Conservation (phyloP, 495 filamentous ascomycete genomes). For the Penicillium coffeae region DNA sequence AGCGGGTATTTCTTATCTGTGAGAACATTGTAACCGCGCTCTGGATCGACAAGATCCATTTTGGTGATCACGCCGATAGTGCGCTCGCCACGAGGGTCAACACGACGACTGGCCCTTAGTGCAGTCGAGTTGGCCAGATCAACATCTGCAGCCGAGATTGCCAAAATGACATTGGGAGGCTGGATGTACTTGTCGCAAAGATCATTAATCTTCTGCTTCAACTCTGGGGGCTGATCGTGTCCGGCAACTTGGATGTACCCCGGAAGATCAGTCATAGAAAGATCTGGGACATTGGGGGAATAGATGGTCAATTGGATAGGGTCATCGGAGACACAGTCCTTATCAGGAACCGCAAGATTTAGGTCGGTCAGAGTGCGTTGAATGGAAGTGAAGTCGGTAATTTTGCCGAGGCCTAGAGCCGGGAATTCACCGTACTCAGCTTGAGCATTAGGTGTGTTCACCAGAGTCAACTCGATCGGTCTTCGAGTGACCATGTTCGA, state of each 20-base stretch:
- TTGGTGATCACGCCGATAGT: constrained; percentile 99
- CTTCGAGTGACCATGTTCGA: constrained; percentile 97
- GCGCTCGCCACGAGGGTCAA: constrained; percentile 90
- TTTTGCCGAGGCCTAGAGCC: constrained; percentile 81
- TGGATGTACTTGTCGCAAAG: constrained; percentile 99
- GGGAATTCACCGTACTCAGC: constrained; percentile 96
- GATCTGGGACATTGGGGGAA: constrained; percentile 90
- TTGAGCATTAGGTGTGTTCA: constrained; percentile 90
- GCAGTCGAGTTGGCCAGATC: constrained; percentile 96
- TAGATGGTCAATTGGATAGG: constrained; percentile 94
- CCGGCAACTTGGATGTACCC: constrained; percentile 96
- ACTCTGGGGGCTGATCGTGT: constrained; percentile 80
- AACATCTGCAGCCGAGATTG: constrained; percentile 96
- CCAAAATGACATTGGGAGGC: constrained; percentile 90
- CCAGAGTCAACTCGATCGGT: constrained; percentile 92
- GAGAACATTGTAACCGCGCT: constrained; percentile 71
- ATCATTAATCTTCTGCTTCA: constrained; percentile 94
- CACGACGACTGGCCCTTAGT: constrained; percentile 80
- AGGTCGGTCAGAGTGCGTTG: constrained; percentile 92
- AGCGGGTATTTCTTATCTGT: constrained; percentile 90
- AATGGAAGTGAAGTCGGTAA: constrained; percentile 89
- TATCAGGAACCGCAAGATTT: constrained; percentile 86
- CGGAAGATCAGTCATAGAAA: constrained; percentile 93
- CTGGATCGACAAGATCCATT: constrained; percentile 93
- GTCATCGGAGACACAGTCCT: constrained; percentile 90